phyloP scores from a whole-genome alignment of 139 green algal species.

The Coccomyxa sp. region DNA sequence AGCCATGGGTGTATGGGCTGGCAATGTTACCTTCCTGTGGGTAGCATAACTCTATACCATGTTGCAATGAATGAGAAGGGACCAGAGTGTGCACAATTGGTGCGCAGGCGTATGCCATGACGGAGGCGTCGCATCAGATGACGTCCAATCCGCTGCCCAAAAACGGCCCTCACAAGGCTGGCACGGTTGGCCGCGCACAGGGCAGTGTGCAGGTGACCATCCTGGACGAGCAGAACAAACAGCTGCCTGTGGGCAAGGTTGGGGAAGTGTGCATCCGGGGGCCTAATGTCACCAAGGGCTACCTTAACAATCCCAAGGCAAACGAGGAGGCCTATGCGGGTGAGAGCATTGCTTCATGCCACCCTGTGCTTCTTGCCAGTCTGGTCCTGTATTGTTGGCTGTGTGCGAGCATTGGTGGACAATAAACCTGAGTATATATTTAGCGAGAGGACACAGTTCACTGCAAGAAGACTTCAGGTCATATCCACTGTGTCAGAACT shows the following conservation, averaged over 20 bases:
- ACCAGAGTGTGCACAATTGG: too few species aligned
- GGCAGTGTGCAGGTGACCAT: conserved; percentile 35
- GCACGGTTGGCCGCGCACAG: conserved; percentile 46
- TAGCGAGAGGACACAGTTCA: too few species aligned
- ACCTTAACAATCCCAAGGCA: conserved; percentile 70
- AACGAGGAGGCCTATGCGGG: conserved; percentile 68
- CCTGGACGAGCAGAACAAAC: conserved; percentile 35
- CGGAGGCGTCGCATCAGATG: conserved; percentile 85
- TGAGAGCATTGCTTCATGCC: conserved; percentile 19
- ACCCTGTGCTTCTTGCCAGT: conserved; percentile 15
- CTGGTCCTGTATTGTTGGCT: too few species aligned
- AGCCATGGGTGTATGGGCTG: too few species aligned
- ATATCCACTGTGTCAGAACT: too few species aligned
- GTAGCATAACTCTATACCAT: too few species aligned
- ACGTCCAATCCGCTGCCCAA: conserved; percentile 75
- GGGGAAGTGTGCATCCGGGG: conserved; percentile 80
- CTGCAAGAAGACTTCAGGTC: too few species aligned
- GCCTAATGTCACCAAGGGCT: conserved; percentile 77
- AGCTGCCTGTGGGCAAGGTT: conserved; percentile 32
- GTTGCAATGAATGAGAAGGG: too few species aligned
- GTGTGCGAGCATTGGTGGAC: too few species aligned
- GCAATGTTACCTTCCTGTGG: too few species aligned
- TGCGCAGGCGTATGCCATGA: conserved; percentile 79
- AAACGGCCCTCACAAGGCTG: conserved; percentile 45
- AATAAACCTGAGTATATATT: too few species aligned